Evolutionary conservation across 768 basidiomycete species (phyloP).

Genomic region (Tulasnella sp.): DNA sequence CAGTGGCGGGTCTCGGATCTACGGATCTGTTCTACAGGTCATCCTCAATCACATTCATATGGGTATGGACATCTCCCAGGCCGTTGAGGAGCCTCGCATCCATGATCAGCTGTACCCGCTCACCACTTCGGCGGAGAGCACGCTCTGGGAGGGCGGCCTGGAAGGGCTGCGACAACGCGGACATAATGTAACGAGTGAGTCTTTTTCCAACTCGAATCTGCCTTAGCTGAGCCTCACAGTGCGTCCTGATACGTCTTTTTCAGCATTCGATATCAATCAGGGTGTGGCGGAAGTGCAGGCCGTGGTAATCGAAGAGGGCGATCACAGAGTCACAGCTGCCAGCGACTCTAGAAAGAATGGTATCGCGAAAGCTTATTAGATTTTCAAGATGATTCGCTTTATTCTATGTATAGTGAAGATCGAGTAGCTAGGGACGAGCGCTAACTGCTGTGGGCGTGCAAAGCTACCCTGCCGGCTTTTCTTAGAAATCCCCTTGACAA

Average conservation of each 20-base stretch:
- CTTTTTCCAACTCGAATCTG: neutral
- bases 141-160: conserved; percentile 46
- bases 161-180: conserved; percentile 46
- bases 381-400: neutral
- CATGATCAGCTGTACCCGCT: conserved; percentile 80
- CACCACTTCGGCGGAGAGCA: conserved; percentile 46
- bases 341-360: conserved; percentile 91
- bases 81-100: conserved; percentile 74
- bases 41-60: conserved; percentile 46
- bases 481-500: too few species aligned
- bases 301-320: conserved; percentile 38
- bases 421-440: too few species aligned
- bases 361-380: conserved; percentile 73
- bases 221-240: neutral
- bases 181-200: conserved; percentile 58
- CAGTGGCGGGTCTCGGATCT: conserved; percentile 80
- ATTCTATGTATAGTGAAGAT: too few species aligned
- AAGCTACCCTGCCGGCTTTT: too few species aligned
- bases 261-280: conserved; percentile 58
- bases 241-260: neutral
- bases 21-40: conserved; percentile 66
- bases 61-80: conserved; percentile 66
- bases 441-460: too few species aligned
- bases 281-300: conserved; percentile 67
- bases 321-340: conserved; percentile 53